Conservation (phyloP, 2,329 filamentous ascomycete species). For the Stenocarpella maydis region DNA sequence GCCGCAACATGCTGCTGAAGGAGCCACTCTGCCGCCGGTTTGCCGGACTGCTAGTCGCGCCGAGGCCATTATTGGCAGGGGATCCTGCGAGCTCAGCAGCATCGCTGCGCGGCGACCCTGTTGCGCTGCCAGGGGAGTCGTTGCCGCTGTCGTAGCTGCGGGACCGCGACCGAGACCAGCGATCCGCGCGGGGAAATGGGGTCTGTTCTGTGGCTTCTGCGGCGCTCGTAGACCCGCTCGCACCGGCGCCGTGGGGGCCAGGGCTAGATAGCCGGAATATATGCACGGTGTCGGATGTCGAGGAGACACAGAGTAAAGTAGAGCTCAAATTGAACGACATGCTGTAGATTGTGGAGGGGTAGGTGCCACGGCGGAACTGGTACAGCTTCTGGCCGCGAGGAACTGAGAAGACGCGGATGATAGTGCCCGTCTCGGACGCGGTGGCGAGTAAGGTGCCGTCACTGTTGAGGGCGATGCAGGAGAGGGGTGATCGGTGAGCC, state of each 20-base stretch:
- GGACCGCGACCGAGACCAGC: slow-evolving; percentile 61
- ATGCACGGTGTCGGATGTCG: slow-evolving; percentile 94
- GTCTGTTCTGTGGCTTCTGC: slow-evolving; percentile 43
- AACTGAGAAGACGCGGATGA: slow-evolving; percentile 94
- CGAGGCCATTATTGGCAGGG: slow-evolving; percentile 38
- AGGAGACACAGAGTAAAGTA: slow-evolving; percentile 92
- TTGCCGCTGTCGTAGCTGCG: slow-evolving; percentile 64
- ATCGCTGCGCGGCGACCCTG: slow-evolving; percentile 58
- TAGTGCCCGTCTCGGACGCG: slow-evolving; percentile 95
- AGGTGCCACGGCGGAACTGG: slow-evolving; percentile 94
- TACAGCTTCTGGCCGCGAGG: slow-evolving; percentile 92
- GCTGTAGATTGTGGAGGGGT: slow-evolving; percentile 95
- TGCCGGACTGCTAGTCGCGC: slow-evolving; percentile 41
- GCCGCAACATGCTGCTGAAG: slow-evolving; percentile 88
- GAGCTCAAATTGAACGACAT: slow-evolving; percentile 98
- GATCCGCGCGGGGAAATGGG: slow-evolving; percentile 54
- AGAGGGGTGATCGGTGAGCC: slow-evolving; percentile 90
- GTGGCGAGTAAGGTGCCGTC: slow-evolving; percentile 93
- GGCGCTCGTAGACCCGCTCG: slow-evolving; percentile 39
- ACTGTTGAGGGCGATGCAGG: slow-evolving; percentile 89
- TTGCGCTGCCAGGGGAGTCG: slow-evolving; percentile 57
- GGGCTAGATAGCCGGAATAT: slow-evolving; percentile 78
- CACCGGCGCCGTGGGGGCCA: slow-evolving; percentile 54
- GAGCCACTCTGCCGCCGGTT: slow-evolving; percentile 72
- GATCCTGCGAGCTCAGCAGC: slow-evolving; percentile 48